Evolutionary conservation across 306 rosid species (phyloP), one percentile per base, ranked within the genome.

Genomic region (apple (Malus domestica)): DNA sequence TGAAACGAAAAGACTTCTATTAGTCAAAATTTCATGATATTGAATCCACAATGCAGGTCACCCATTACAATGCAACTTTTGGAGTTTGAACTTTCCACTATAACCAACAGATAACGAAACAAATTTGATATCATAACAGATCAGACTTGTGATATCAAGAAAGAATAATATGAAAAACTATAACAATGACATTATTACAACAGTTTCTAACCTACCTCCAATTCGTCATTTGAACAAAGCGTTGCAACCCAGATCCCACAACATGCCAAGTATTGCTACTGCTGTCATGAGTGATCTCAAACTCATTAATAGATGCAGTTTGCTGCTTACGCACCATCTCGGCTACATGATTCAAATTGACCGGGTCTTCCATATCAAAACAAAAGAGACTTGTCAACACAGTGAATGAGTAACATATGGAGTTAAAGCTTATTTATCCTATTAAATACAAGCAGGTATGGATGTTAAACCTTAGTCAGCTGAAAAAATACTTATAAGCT

Each of bases 171-270:
- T 23, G 55, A 60, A 65, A 78, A 63, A 27, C 12, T 23, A 42
- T 46, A 54, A 30, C 70, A 66, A 62, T 52, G 18, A 67, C 49
- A 67, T 23, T 67, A 14, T 49, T 15, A 49, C 7, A 49, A 77
- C 62, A 72, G 67, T 79, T 25, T 67, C 71, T 70, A 82, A 87
- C 89, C 62, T 72, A 92, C 99, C 96, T 82, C 96, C 97, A 95
- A 86, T 92, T 92, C 82, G 93, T 95, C 99, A 92, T 95, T 86
- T 90, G 99, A 73, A 88, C 88, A 87, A 95, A 95, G n/a, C 97
- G 92, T 73, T 90, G 90, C 82, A 95, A 81, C 62, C 97, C 97
- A 80, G 97, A 59, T 80, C 99, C 99, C 74, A 86, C 85, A 33
- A 95, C 91, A 70, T 78, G 89, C 99, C 99, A 95, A 57, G 73